Evolutionary conservation across 805 yeast genomes (phyloP).

Genomic region (Myxozyma neglecta): DNA sequence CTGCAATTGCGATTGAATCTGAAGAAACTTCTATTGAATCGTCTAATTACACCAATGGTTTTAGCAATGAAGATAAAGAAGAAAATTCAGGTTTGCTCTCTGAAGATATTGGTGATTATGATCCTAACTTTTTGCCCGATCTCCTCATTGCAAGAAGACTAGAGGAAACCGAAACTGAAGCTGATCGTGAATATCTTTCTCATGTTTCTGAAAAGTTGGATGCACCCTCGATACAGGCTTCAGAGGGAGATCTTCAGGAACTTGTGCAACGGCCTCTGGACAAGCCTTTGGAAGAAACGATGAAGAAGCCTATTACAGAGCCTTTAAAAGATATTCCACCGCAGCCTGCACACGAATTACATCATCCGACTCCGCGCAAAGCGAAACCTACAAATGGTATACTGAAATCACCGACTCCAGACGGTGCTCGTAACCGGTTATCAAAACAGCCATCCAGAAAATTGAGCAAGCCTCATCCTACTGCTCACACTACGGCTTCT

Average conservation of each 20-base stretch:
- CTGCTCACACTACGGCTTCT: background rate
- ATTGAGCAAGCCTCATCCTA: background rate
- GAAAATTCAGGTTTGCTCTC: background rate
- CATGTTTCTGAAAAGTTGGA: too few relatives aligned
- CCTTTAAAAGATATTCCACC: too few relatives aligned
- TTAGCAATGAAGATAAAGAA: conserved; percentile 1
- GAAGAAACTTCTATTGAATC: background rate
- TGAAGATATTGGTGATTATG: conserved; percentile 5
- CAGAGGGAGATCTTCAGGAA: background rate
- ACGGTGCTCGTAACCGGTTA: background rate
- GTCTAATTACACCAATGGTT: background rate
- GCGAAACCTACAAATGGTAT: conserved; percentile 3
- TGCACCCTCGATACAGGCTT: too few relatives aligned
- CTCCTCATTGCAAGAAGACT: background rate
- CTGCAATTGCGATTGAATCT: too few relatives aligned
- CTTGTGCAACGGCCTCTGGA: too few relatives aligned
- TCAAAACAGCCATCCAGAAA: background rate
- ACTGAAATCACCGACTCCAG: conserved; percentile 8
- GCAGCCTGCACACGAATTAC: too few relatives aligned
- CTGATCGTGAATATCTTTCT: background rate
- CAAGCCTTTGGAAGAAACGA: too few relatives aligned
- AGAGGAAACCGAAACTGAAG: background rate
- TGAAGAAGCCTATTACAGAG: too few relatives aligned
- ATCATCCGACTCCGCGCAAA: conserved; percentile 17
- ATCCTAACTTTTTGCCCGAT: background rate